Conservation (phyloP, 441 rosid species). For the Gossypium lobatum region DNA sequence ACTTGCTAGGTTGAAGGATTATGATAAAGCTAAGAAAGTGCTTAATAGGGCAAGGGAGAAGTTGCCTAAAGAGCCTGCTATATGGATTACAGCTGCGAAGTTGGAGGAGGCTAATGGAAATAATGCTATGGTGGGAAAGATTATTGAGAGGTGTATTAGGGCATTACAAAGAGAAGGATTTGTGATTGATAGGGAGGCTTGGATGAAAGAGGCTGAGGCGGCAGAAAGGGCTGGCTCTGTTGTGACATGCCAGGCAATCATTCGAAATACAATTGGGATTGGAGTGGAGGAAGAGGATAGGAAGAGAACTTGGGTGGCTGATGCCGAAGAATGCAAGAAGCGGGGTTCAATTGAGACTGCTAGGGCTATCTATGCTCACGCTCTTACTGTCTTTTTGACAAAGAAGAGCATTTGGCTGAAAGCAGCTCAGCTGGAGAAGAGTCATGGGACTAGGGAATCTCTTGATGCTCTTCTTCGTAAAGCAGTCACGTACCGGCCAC, state of each 20-base stretch:
- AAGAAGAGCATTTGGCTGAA: constrained; percentile 96
- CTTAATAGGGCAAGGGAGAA: constrained; percentile 73
- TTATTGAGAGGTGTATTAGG: constrained; percentile 88
- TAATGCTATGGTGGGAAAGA: constrained; percentile 67
- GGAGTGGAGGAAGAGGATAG: constrained; percentile 98
- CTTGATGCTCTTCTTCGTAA: constrained; percentile 83
- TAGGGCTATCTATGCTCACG: constrained; percentile 85
- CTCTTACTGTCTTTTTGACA: constrained; percentile 79
- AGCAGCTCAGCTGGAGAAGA: constrained; percentile 96
- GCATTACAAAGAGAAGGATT: constrained; percentile 80
- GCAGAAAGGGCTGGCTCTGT: constrained; percentile 86
- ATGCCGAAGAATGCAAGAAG: constrained; percentile 93
- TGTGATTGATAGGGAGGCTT: constrained; percentile 77
- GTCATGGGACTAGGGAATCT: constrained; percentile 90
- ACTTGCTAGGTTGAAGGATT: constrained; percentile 75
- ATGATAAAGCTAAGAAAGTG: constrained; percentile 72
- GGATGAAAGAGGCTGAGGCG: constrained; percentile 98
- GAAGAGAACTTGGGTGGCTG: constrained; percentile 99
- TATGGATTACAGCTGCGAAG: constrained; percentile 93
- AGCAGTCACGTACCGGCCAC: constrained; percentile 85
- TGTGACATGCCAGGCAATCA: constrained; percentile 77
- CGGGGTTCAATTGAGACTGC: constrained; percentile 90
- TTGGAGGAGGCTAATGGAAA: constrained; percentile 95
- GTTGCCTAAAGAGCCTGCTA: constrained; percentile 83
- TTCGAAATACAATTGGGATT: constrained; percentile 69